Evolutionary conservation across 805 yeast genomes (phyloP).

Genomic region (Starmera quercuum): DNA sequence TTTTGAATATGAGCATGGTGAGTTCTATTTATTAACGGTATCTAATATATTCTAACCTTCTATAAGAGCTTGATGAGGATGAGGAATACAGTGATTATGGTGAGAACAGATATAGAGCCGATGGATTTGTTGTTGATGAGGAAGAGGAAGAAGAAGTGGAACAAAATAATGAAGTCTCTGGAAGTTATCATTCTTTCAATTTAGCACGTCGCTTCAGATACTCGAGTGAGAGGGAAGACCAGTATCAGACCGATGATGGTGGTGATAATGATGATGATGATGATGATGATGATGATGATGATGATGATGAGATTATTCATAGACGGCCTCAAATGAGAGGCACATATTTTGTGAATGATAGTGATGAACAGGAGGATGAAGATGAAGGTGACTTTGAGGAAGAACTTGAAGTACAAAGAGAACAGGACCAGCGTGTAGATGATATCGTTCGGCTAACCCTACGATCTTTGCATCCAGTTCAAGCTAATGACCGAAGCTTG

Average conservation of each 20-base stretch:
- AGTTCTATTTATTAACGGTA: no score
- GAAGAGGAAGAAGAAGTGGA: conserved; percentile 23
- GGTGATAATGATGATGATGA: neutral
- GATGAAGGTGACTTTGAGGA: neutral
- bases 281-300: neutral
- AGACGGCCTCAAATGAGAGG: no score
- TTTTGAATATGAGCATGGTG: no score
- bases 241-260: neutral
- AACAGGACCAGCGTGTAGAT: no score
- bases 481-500: no score
- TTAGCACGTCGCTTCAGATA: neutral
- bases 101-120: neutral
- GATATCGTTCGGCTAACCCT: no score
- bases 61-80: no score
- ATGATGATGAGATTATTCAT: neutral
- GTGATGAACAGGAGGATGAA: neutral
- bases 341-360: no score
- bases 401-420: neutral
- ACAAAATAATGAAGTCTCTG: conserved; percentile 14
- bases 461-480: no score
- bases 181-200: neutral
- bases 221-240: neutral
- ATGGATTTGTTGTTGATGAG: neutral
- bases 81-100: no score
- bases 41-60: no score